Conservation (phyloP, 78 protist species). For the Anaeramoeba flamelloides region DNA sequence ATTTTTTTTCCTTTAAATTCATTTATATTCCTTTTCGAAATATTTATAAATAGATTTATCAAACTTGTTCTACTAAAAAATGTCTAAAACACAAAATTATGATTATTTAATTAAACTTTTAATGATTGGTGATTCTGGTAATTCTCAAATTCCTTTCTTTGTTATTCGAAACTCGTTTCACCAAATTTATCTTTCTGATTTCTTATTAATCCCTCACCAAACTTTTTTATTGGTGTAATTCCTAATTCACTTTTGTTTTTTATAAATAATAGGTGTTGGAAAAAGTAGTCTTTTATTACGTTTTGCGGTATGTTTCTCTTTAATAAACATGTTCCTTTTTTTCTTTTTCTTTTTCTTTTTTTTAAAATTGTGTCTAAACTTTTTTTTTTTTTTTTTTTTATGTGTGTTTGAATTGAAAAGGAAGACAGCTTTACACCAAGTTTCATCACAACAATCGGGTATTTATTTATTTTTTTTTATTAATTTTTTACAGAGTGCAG, state of each 20-base stretch:
- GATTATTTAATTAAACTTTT: neutral
- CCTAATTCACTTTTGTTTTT: neutral
- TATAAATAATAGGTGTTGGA: neutral
- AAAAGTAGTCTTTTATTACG: neutral
- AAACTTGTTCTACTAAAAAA: too few relatives aligned
- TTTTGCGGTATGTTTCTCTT: neutral
- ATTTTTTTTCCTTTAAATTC: too few relatives aligned
- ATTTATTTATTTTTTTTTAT: too few relatives aligned
- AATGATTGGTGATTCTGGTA: neutral
- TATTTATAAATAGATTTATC: too few relatives aligned
- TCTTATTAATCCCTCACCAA: neutral
- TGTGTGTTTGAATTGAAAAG: neutral
- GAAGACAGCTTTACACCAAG: neutral
- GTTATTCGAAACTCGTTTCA: neutral
- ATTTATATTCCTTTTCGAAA: too few relatives aligned
- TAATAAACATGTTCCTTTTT: too few relatives aligned
- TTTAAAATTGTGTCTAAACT: too few relatives aligned
- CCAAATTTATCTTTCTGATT: neutral
- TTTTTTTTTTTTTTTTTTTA: too few relatives aligned
- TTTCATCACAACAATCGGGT: neutral
- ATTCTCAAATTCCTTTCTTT: too few relatives aligned
- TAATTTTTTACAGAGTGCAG: too few relatives aligned
- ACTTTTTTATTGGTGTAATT: neutral
- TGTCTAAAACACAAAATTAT: neutral
- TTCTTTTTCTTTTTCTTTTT: too few relatives aligned